Conservation (phyloP, 2,329 filamentous ascomycete genomes). For the Hortaea sp. region DNA sequence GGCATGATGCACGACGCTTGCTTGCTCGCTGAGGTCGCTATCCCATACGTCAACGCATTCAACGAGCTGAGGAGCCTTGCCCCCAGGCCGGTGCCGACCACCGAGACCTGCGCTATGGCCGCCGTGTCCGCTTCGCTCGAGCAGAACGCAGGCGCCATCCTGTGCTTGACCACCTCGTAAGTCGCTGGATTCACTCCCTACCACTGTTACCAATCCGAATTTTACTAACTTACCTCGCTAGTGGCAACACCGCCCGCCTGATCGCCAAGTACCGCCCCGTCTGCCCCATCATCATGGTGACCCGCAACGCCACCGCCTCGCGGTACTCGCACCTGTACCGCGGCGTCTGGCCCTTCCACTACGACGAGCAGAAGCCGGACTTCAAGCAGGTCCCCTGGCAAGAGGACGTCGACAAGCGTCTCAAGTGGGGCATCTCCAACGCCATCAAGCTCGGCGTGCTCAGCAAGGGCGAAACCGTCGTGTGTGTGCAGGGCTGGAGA, state of each 20-base stretch:
- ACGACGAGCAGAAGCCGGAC: constrained; percentile 87
- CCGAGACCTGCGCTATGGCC: constrained; percentile 93
- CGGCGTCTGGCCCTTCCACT: constrained; percentile 95
- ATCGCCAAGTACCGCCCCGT: constrained; percentile 98
- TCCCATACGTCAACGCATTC: constrained; percentile 93
- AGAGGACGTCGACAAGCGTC: constrained; percentile 93
- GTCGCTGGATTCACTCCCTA: constrained; percentile 57
- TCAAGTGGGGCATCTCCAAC: constrained; percentile 91
- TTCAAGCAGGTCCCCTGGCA: constrained; percentile 92
- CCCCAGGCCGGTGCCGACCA: constrained; percentile 72
- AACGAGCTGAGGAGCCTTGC: constrained; percentile 84
- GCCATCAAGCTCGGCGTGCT: constrained; percentile 75
- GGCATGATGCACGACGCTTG: constrained; percentile 98
- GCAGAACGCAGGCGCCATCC: constrained; percentile 90
- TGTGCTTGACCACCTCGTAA: constrained; percentile 85
- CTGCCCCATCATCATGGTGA: constrained; percentile 99
- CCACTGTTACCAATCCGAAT: neutral
- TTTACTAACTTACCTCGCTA: constrained; percentile 63
- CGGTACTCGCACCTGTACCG: constrained; percentile 93
- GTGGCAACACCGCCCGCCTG: constrained; percentile 86
- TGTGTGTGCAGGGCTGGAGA: constrained; percentile 85
- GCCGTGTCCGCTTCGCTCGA: constrained; percentile 92
- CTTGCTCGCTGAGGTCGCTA: constrained; percentile 91
- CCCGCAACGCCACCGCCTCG: constrained; percentile 71
- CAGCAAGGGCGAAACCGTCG: constrained; percentile 60